Conservation (phyloP, 139 green algal species). For the Closterium sp. region DNA sequence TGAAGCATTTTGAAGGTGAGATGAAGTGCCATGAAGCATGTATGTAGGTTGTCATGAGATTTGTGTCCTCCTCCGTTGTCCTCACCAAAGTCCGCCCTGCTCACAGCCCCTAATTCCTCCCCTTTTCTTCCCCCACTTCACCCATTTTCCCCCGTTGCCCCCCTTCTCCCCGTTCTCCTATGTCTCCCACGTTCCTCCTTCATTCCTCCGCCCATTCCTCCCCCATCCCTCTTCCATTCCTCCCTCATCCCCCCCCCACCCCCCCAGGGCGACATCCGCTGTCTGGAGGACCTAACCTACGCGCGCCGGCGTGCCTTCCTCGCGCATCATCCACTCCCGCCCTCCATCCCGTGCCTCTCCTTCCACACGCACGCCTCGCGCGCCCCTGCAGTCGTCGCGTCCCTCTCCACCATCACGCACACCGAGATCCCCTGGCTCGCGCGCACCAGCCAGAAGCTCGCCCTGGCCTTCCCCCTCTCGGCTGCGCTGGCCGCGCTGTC, state of each 20-base stretch:
- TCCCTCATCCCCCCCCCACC: not conserved
- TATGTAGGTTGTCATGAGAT: no score
- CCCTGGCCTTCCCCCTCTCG: slow-evolving; percentile 23
- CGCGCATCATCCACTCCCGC: slow-evolving; percentile 22
- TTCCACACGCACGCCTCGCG: slow-evolving; percentile 46
- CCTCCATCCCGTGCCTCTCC: slow-evolving; percentile 33
- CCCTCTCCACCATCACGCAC: slow-evolving; percentile 30
- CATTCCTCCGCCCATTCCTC: not conserved
- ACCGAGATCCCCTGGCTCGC: slow-evolving; percentile 24
- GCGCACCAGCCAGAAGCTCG: not conserved
- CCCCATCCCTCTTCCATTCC: not conserved
- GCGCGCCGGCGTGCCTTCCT: slow-evolving; percentile 24
- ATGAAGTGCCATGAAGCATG: no score
- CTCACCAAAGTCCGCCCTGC: no score
- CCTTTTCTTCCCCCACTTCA: not conserved
- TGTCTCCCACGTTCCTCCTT: not conserved
- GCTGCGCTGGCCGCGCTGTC: slow-evolving; percentile 5
- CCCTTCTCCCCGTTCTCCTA: not conserved
- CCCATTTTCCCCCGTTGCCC: not conserved
- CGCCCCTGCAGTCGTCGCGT: slow-evolving; percentile 8
- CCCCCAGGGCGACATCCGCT: slow-evolving; percentile 27
- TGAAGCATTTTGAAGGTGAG: no score
- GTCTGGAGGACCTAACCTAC: slow-evolving; percentile 51
- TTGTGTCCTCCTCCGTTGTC: not conserved
- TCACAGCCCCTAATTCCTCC: no score